Conservation (phyloP, 1,139 yeast species). For the Saccharomyces hybrid region DNA sequence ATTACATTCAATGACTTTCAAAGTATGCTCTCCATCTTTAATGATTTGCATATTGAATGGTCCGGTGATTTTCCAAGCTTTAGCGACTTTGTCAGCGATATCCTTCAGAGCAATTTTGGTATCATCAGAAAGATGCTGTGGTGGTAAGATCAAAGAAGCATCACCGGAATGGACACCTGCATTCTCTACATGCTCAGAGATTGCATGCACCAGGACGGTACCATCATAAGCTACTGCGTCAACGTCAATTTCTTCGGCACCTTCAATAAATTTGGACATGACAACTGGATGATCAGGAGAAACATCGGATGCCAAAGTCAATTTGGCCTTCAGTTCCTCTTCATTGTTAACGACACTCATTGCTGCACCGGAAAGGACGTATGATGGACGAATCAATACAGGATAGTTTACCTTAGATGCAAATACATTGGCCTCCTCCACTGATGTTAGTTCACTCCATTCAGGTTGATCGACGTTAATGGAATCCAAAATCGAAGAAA, state of each 20-base stretch:
- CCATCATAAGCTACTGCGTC: slow-evolving; percentile 94
- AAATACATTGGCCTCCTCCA: slow-evolving; percentile 76
- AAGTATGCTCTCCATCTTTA: slow-evolving; percentile 52
- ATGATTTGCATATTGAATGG: slow-evolving; percentile 98
- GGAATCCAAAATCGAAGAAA: slow-evolving; percentile 86
- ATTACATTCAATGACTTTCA: slow-evolving; percentile 96
- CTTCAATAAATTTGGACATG: slow-evolving; percentile 88
- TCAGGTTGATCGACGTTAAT: slow-evolving; percentile 93
- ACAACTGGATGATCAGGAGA: slow-evolving; percentile 96
- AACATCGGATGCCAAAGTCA: slow-evolving; percentile 82
- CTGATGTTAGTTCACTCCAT: slow-evolving; percentile 90
- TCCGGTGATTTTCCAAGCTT: slow-evolving; percentile 93
- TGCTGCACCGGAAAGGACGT: slow-evolving; percentile 96
- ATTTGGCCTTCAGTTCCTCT: slow-evolving; percentile 69
- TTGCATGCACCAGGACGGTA: slow-evolving; percentile 83
- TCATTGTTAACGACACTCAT: slow-evolving; percentile 85
- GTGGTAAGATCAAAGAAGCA: slow-evolving; percentile 91
- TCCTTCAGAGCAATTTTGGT: slow-evolving; percentile 59
- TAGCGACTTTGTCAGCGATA: slow-evolving; percentile 86
- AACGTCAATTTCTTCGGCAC: slow-evolving; percentile 94
- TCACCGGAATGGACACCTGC: slow-evolving; percentile 99
- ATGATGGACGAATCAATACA: slow-evolving; percentile 94
- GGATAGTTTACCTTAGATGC: slow-evolving; percentile 89
- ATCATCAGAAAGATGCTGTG: slow-evolving; percentile 58
- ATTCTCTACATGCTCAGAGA: slow-evolving; percentile 95